Base-by-base conservation (phyloP, 768 basidiomycete genomes). In the Sutorius australiensis region DNA sequence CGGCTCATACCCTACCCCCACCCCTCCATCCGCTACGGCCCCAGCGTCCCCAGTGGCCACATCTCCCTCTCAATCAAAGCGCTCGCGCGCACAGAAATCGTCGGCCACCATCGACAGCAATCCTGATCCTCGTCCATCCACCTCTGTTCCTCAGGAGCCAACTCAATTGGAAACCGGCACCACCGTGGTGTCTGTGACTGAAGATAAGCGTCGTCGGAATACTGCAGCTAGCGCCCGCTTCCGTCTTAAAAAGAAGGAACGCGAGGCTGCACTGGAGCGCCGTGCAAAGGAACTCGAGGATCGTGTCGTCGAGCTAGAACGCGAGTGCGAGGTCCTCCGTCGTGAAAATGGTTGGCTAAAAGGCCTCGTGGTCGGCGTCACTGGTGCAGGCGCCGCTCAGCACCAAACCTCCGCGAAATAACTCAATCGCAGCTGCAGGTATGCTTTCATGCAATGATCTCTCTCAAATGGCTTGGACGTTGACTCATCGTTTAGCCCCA, bases 191-290 rank as follows among this genome's bases (percentile, higher is more conserved):
- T 79, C 79, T 7, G 75, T 85, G 6, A 70, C 86, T 0, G 93
- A 95, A 70, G 93, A 95, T 71, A 95, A 95, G 67, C 86, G 93
- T n/a, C 80, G 92, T 53, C 77, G 93, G 42, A 97, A 97, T 68
- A 97, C 93, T 0, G 91, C 91, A 1, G 93, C 93, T 0, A 92
- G 89, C 48, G 93, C 93, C 31, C 88, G 93, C 8, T 97, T 97
- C 79, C 81, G 93, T 54, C 71, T 92, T 64, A 97, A 95, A 80
- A 97, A 97, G 79, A 97, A 97, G 76, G 92, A 95, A 71, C 79
- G 94, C 13, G 94, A 97, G 73, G 86, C 83, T 2, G 93, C 94
- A 14, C 75, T 95, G 19, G 94, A 95, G 72, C 80, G 77, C 39
- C 85, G 83, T 62, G 83, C 89, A 14, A 92, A 92, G 73, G 92